These are phyloP conservation scores for Aureobasidium melanogenum DNA, from an alignment of 2,329 filamentous ascomycete species.

Conservation along the genomic window DNA sequence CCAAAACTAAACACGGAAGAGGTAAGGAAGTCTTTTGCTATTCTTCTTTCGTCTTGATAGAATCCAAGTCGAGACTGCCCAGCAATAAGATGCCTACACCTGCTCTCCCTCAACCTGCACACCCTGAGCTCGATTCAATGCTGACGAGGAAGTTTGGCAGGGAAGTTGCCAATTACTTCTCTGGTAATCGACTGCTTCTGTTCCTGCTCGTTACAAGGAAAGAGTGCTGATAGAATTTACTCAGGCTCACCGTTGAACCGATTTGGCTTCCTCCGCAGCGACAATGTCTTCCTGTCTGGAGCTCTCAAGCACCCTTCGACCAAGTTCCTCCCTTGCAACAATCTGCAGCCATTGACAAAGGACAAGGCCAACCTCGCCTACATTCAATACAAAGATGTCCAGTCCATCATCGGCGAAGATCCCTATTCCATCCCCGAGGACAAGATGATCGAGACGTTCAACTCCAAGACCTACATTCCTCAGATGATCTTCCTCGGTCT, in stretches of 20 bases:
- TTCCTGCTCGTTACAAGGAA: background rate
- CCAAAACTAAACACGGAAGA: background rate
- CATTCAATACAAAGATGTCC: conserved; percentile 59
- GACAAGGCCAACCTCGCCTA: conserved; percentile 56
- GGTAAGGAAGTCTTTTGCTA: no score
- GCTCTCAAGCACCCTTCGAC: conserved; percentile 59
- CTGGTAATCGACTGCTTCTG: conserved; percentile 31
- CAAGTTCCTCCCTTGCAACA: conserved; percentile 68
- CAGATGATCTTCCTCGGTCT: conserved; percentile 79
- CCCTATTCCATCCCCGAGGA: conserved; percentile 65
- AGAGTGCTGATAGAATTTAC: background rate
- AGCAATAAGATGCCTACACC: conserved; percentile 28
- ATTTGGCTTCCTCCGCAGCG: conserved; percentile 65
- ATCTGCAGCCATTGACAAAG: conserved; percentile 64
- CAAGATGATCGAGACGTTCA: conserved; percentile 61
- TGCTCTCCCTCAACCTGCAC: conserved; percentile 49
- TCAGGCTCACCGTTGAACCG: conserved; percentile 65
- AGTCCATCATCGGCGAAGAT: conserved; percentile 59
- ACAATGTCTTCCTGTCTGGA: conserved; percentile 59
- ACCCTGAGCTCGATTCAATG: conserved; percentile 56
- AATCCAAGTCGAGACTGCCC: background rate
- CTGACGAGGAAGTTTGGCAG: conserved; percentile 68
- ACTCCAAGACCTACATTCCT: conserved; percentile 59
- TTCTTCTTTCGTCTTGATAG: background rate
- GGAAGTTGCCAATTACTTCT: conserved; percentile 78